A percentile compares a stretch with the other conserved stretches of the same genome.
Evolutionary conservation across 148 eudicot genomes (phyloP).

Genomic region (Spergularia marina): DNA sequence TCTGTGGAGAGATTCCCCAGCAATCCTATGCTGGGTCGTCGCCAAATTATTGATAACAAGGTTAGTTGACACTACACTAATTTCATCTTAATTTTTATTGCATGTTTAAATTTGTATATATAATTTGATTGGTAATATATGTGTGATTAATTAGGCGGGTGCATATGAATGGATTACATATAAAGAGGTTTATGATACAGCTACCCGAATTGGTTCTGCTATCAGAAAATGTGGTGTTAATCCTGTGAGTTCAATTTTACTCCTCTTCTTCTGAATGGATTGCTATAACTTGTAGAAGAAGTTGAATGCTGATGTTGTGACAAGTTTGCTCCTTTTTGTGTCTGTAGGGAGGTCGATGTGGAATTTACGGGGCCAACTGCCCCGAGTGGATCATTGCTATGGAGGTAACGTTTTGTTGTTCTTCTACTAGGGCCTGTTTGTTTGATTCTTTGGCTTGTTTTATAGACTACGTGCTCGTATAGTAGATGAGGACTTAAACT

Average conservation of each 20-base stretch:
- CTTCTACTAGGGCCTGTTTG: background rate
- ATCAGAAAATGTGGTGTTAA: conserved; percentile 60
- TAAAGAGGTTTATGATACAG: conserved; percentile 51
- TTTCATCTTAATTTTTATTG: background rate
- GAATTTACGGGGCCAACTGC: conserved; percentile 79
- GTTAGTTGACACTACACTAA: conserved; percentile 4
- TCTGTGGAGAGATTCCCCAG: conserved; percentile 57
- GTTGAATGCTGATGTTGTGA: background rate
- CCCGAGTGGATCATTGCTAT: conserved; percentile 90
- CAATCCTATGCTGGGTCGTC: conserved; percentile 73
- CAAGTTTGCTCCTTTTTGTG: background rate
- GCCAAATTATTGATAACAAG: conserved; percentile 63
- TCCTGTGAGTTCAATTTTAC: conserved; percentile 52
- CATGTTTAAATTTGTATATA: background rate
- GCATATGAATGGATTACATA: conserved; percentile 65
- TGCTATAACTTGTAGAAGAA: background rate
- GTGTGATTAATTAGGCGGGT: conserved; percentile 50
- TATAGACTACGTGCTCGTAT: background rate
- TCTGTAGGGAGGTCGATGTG: conserved; percentile 75
- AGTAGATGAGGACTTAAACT: background rate
- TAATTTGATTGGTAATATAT: background rate
- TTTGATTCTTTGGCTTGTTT: background rate
- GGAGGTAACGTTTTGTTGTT: conserved; percentile 49
- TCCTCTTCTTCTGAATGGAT: too few relatives aligned
- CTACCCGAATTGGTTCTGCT: conserved; percentile 57